Conservation (phyloP, 2,329 filamentous ascomycete species). For the Diplodia scrobiculata region DNA sequence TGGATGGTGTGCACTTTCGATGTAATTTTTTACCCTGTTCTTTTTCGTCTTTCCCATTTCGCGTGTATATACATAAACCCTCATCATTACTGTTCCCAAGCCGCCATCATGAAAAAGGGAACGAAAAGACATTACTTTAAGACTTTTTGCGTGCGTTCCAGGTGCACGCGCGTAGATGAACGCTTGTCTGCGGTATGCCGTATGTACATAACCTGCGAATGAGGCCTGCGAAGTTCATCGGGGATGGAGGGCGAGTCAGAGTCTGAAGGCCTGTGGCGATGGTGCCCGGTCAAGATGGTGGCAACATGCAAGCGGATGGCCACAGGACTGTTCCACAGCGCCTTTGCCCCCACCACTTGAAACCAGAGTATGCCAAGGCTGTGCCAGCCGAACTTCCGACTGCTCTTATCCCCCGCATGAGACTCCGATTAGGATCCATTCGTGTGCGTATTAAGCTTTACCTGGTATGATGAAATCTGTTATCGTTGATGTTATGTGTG, state of each 20-base stretch:
- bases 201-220: neutral
- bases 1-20: neutral
- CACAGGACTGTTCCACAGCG: neutral
- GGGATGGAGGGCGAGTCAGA: neutral
- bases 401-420: neutral
- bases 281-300: neutral
- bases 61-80: neutral
- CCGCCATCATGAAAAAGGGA: neutral
- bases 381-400: neutral
- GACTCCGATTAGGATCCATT: neutral
- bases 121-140: neutral
- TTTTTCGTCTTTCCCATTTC: neutral
- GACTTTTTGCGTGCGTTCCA: neutral
- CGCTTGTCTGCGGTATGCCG: neutral
- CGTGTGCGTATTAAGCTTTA: slow-evolving; percentile 25
- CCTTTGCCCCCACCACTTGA: slow-evolving; percentile 9
- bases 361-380: slow-evolving; percentile 2
- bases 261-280: neutral
- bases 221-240: neutral
- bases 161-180: neutral
- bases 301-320: neutral
- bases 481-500: neutral
- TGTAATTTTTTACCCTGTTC: neutral
- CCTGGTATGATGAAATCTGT: neutral
- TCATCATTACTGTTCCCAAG: neutral